Evolutionary conservation across 1,284 basidiomycete genomes (phyloP).

Genomic region (Trichosporon sp.): DNA sequence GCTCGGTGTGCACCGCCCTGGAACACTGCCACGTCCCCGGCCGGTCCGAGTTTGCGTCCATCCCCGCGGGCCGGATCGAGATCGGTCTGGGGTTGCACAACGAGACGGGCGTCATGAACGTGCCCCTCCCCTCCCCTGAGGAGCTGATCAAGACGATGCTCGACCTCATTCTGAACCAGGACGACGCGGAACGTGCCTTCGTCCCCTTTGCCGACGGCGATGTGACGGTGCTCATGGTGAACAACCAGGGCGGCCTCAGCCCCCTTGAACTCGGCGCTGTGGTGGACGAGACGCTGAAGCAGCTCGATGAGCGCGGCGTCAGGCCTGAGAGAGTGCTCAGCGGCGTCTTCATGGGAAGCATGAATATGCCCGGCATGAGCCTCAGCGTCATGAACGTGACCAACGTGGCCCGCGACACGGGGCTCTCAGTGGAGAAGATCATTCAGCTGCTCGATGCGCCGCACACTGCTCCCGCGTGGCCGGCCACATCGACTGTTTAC

Average conservation of each 20-base stretch:
- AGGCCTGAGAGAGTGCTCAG: slow-evolving; percentile 56
- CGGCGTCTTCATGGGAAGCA: slow-evolving; percentile 59
- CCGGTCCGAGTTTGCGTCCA: slow-evolving; percentile 54
- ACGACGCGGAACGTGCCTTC: slow-evolving; percentile 58
- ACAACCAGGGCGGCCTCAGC: slow-evolving; percentile 60
- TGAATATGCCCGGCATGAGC: slow-evolving; percentile 60
- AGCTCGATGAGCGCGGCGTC: slow-evolving; percentile 50
- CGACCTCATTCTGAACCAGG: slow-evolving; percentile 53
- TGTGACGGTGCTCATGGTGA: slow-evolving; percentile 54
- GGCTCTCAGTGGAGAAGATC: slow-evolving; percentile 43
- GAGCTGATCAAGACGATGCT: slow-evolving; percentile 48
- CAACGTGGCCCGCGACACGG: slow-evolving; percentile 45
- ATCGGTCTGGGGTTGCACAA: slow-evolving; percentile 61
- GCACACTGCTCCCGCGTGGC: slow-evolving; percentile 57
- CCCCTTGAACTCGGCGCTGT: slow-evolving; percentile 59
- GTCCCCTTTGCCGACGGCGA: slow-evolving; percentile 58
- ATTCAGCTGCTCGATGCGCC: slow-evolving; percentile 58
- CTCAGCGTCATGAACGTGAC: slow-evolving; percentile 59
- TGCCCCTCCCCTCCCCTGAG: slow-evolving; percentile 45
- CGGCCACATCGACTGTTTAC: slow-evolving; percentile 50
- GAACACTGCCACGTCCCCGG: slow-evolving; percentile 61
- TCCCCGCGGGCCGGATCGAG: slow-evolving; percentile 57
- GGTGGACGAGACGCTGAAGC: slow-evolving; percentile 55
- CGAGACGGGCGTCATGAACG: slow-evolving; percentile 58
- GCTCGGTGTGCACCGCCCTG: slow-evolving; percentile 58